Base-by-base conservation (phyloP, 2,329 filamentous ascomycete genomes). In the Alternaria novae-zelandiae region DNA sequence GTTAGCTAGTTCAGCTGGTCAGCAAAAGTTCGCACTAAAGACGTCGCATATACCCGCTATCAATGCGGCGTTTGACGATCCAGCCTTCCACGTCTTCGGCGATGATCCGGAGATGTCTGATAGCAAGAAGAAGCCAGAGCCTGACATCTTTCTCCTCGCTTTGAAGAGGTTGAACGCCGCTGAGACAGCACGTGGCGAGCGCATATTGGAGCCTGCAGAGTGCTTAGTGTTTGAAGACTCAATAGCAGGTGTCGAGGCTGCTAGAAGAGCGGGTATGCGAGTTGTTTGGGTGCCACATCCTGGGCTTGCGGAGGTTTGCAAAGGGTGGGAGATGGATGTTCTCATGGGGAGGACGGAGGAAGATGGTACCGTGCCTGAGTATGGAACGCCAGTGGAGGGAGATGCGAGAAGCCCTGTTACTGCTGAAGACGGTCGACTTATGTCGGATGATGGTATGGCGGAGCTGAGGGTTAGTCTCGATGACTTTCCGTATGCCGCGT, bases 181-280 rank as follows among this genome's bases (percentile, higher is more conserved):
- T 2, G 25, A 43, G 9, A 41, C 6, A 11, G 55, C 55, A 8
- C 59, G 49, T 20, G 49, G 43, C 2, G 43, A 59, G 30, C 43
- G 47, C 2, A 6, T 17, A 5, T n/a, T 62, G 13, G 15, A 26
- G 8, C 59, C 30, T 2, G 21, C 13, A n/a, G 59, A 62, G 30
- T 62, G 59, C 17, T 30, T 62, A 8, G 55, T 62, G 3, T 62
- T 62, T n/a, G 59, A 62, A 23, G 59, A 62, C n/a, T 62, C 59
- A 6, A 54, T 59, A 8, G 59, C 59, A 11, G 59, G 59, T n/a
- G 55, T 62, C 0, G 59, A 62, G 49, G 59, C 59, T 0, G 59
- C 59, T 1, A 59, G 49, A 2, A 57, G 41, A 6, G 59, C 49
- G 5, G 47, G 43, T 5, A 62, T 62, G 59, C 55, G 55, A 0